Percentiles rank a stretch among this genome's conserved stretches.
Evolutionary conservation across 345 rosid species (phyloP).

Genomic region (Mangifera indica): DNA sequence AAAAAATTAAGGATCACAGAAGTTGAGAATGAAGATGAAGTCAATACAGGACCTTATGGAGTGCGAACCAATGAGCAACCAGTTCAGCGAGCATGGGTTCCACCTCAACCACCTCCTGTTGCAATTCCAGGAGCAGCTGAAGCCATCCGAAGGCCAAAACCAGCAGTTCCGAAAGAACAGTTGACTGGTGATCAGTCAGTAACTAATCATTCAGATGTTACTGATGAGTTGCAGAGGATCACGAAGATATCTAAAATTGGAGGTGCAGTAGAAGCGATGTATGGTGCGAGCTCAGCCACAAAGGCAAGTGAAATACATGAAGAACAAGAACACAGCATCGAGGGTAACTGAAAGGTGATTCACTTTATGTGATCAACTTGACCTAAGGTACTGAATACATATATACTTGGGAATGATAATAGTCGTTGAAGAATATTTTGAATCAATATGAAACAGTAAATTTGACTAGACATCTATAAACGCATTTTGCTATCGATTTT

Average conservation of each 20-base stretch:
- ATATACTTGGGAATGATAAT: not conserved
- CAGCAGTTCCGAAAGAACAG: conserved; percentile 55
- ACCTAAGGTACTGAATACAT: not conserved
- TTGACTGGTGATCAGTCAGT: conserved; percentile 42
- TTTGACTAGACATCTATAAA: not conserved
- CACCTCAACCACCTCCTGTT: conserved; percentile 93
- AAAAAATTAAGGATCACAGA: conserved; percentile 63
- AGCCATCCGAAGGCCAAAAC: conserved; percentile 85
- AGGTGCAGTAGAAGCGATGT: conserved; percentile 32
- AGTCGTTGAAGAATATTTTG: not conserved
- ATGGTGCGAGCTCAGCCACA: conserved; percentile 37
- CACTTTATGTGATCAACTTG: not conserved
- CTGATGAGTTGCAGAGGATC: conserved; percentile 70
- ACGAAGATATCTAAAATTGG: conserved; percentile 74
- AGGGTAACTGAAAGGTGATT: conserved; percentile 34
- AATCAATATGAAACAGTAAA: not conserved
- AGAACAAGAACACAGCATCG: conserved; percentile 41
- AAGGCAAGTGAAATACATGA: conserved; percentile 56
- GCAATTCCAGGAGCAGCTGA: conserved; percentile 92
- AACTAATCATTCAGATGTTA: conserved; percentile 28
- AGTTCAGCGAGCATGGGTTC: conserved; percentile 78
- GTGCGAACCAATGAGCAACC: conserved; percentile 46
- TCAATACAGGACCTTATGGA: conserved; percentile 33
- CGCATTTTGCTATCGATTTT: not conserved
- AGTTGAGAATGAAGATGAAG: conserved; percentile 56